Evolutionary conservation across 768 basidiomycete genomes (phyloP), one percentile per base, ranked within the genome.

Genomic region (Lactarius quietus): DNA sequence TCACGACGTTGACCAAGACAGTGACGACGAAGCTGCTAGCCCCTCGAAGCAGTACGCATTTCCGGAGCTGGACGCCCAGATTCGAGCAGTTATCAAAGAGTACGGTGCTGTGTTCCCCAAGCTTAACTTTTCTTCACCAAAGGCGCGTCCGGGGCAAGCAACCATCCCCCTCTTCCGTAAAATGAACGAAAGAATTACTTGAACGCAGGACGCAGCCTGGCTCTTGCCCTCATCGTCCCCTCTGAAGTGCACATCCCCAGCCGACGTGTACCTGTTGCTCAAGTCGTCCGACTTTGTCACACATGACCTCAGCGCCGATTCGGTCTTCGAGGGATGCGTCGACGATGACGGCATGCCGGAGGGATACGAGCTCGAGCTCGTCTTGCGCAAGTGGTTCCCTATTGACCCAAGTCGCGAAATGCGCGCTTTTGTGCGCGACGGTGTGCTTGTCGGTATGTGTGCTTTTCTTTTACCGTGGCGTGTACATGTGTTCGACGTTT

Each of bases 41-140:
- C 1, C 69, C 62, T 1, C 75, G 71, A 23, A 6, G 57, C 76
- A 69, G 29, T 92, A 85, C 71, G 78, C 88, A 3, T 95, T 98
- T 72, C 93, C 95, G 0, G 87, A 87, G 54, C 78, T 97, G n/a
- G 93, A 95, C 70, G 76, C 78, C 17, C 78, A 78, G 63, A 95
- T 98, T 66, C 78, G 91, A 57, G 74, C 78, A 17, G 83, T 81
- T 38, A 79, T 97, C n/a, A 70, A 77, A 53, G 76, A 82, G 62
- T 95, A 91, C 74, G 90, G 86, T 3, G 89, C 88, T 7, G 88
- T 96, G 33, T 98, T 98, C 74, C 95, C 95, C 0, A 98, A 98
- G 76, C 85, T 98, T 62, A 98, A 97, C 72, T 97, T 95, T 78
- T 92, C 94, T 7, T 88, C 92, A n/a, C 95, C 95, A 17, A 90